Percentiles rank a stretch among this genome's conserved stretches.
Conservation (phyloP, 192 early-diverging fungal genomes). For the Mortierella antarctica region DNA sequence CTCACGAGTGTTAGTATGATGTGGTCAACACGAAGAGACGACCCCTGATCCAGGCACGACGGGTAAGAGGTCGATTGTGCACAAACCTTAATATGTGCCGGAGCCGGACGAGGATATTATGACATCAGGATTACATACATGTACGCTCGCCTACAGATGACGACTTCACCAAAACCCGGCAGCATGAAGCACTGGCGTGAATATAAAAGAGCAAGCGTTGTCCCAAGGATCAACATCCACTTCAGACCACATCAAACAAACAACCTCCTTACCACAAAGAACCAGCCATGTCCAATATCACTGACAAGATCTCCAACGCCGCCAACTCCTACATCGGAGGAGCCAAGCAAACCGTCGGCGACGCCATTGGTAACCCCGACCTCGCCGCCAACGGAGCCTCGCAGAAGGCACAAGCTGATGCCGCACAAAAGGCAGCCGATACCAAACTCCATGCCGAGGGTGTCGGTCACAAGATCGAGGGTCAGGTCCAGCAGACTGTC, state of each 20-base stretch:
- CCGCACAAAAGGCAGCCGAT: constrained; percentile 17
- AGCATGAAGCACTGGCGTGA: neutral
- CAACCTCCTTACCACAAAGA: neutral
- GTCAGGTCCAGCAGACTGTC: constrained; percentile 25
- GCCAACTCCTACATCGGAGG: constrained; percentile 27
- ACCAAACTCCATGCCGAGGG: constrained; percentile 27
- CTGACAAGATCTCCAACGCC: constrained; percentile 26
- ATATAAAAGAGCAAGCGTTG: neutral
- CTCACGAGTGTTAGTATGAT: no score
- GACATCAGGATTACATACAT: no score
- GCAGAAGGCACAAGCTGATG: constrained; percentile 24
- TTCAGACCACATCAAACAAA: neutral
- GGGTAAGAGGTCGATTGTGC: no score
- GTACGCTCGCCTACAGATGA: no score
- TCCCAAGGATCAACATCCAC: neutral
- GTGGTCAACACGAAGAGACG: no score
- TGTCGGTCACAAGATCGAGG: constrained; percentile 12
- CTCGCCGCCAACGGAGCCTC: constrained; percentile 23
- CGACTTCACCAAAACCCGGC: neutral
- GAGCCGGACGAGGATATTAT: no score
- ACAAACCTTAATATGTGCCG: no score
- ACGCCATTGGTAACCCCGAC: constrained; percentile 13
- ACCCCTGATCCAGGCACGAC: no score
- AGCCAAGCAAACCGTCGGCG: constrained; percentile 35
- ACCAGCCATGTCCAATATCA: constrained; percentile 10